Evolutionary conservation across 805 yeast genomes (phyloP).

Genomic region (Ogataea neopini): DNA sequence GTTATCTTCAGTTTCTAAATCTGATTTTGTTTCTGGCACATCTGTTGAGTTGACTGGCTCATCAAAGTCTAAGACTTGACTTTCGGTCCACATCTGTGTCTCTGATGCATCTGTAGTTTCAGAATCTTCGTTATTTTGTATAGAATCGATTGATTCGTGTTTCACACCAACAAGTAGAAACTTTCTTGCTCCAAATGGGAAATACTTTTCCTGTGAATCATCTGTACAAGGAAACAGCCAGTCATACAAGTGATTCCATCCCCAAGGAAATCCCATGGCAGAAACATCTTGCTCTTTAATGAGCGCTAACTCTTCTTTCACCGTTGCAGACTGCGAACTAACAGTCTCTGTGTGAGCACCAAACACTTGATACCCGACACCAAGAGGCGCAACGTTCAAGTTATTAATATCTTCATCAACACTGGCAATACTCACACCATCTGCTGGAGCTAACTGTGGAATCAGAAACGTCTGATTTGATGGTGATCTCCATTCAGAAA

Average conservation of each 20-base stretch:
- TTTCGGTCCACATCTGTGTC: conserved; percentile 8
- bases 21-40: background rate
- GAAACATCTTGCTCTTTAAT: conserved; percentile 31
- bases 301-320: conserved; percentile 12
- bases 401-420: background rate
- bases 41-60: background rate
- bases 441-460: conserved; percentile 16
- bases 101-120: background rate
- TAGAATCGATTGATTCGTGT: conserved; percentile 12
- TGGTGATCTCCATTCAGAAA: conserved; percentile 33
- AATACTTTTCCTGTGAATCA: conserved; percentile 14
- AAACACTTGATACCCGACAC: conserved; percentile 19
- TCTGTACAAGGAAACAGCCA: conserved; percentile 11
- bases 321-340: conserved; percentile 5
- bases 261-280: conserved; percentile 31
- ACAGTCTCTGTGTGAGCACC: conserved; percentile 9
- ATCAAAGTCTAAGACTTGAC: conserved; percentile 4
- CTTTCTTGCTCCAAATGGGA: conserved; percentile 32
- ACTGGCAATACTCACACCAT: background rate
- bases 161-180: conserved; percentile 28
- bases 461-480: conserved; percentile 26
- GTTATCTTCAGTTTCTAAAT: background rate
- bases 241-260: conserved; percentile 24
- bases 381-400: conserved; percentile 3
- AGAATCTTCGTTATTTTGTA: background rate